Base-by-base conservation (phyloP, 2,329 filamentous ascomycete species). In the Alternaria tenuissima region DNA sequence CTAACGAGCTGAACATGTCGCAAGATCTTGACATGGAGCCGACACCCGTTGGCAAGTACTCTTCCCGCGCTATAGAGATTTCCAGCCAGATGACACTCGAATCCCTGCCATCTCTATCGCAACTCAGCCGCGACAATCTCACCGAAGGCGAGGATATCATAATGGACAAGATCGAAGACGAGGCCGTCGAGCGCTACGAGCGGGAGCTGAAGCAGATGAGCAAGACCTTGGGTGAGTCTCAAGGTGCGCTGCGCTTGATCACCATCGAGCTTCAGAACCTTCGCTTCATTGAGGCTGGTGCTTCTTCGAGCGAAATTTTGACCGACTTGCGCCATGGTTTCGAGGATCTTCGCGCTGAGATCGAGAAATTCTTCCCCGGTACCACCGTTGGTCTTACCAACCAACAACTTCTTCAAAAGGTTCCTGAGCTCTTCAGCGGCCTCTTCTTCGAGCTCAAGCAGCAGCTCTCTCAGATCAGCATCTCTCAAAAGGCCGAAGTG, bases 201-300 rank as follows among this genome's bases (percentile, higher is more conserved):
- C 71, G 77, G 26, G 79, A 81, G 54, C 77, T 84, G 52, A 64
- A 78, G 34, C 70, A 74, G 8, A 69, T 82, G 47, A 74, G 69
- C 47, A 68, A 70, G 12, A 71, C 80, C 55, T 74, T 80, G 5
- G 77, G 78, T 38, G 74, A 80, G 18, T 76, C 79, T 5, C 76
- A 78, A 61, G 74, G 79, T 5, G 72, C 77, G 6, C 72, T 84
- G 3, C 74, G 80, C 30, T 73, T 83, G 39, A 67, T 83, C 14
- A 72, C 77, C 9, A 78, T 83, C 22, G 80, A 83, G 61, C 70
- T 84, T 4, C 73, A 80, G 55, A 79, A 78, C 30, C 75, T 83
- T 18, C 77, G 80, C 26, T 79, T 83, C 60, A 66, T 78, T 5
- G 69, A 72, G 14, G 65, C 71, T 1, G 76, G 78, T 16, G 66